Evolutionary conservation across 352 stramenopile genomes (phyloP), one percentile per base, ranked within the genome.

Genomic region (Globisporangium acanthophoron): DNA sequence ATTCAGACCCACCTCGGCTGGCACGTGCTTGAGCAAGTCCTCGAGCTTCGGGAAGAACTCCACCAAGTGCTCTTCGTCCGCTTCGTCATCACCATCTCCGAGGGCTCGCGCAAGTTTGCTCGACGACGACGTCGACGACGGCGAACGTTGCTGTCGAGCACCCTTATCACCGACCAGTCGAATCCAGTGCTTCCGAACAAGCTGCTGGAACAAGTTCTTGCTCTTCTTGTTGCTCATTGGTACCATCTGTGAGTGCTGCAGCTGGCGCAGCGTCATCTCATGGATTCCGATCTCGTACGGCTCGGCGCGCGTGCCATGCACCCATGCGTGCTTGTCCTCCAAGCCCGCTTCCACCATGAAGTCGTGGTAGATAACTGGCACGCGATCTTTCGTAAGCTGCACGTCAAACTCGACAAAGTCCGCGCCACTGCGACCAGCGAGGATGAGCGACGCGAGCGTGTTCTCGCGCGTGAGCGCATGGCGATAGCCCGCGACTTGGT

Each of bases 391-490:
- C 11, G 84, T 91, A 35, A 93, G 64, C 60, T 93, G 84, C 1
- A 93, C 84, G 56, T 93, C 84, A 64, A 93, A 91, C 57, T 93
- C 84, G 20, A 93, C 80, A 62, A 88, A 90, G 56, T 93, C 79
- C 12, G 84, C 84, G 50, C 84, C 81, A 40, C 69, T 84, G 12
- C 68, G 64, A 33, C 80, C 78, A 9, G 80, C 84, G 15, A 93
- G 59, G 55, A 91, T 75, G 53, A 93, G 85, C 24, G 80, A 91
- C 11, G 78, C 69, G 5, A 93, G 57, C 7, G 80, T 90, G 47
- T 93, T 93, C 66, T 93, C 84, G 39, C 84, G 76, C 0, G 76
- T 89, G 12, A 86, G 49, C 7, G 80, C 78, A 52, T 85, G 71
- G 29, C 78, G 76, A 33, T 73, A 84, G 1, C 65, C 72, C 6